These are phyloP conservation scores for Penicilliopsis zonata DNA, from an alignment of 495 filamentous ascomycete species.

Conservation along the genomic window DNA sequence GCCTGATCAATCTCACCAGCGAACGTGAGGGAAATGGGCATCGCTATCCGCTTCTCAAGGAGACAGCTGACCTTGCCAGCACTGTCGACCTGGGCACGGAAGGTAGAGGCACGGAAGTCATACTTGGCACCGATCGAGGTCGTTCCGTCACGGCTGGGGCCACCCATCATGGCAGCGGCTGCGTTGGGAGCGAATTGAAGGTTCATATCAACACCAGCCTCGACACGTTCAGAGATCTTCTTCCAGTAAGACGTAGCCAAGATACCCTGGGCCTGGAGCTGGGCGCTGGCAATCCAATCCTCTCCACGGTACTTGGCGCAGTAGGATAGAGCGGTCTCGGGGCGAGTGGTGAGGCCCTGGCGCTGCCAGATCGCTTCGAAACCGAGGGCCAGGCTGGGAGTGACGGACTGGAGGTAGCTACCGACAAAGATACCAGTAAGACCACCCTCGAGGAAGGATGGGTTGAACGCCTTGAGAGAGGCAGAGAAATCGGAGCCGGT, in stretches of 20 bases:
- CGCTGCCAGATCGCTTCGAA: constrained; percentile 93
- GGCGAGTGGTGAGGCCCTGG: constrained; percentile 58
- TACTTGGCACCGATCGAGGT: constrained; percentile 94
- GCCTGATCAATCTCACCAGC: constrained; percentile 94
- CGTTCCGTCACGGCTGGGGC: constrained; percentile 66
- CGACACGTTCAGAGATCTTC: constrained; percentile 84
- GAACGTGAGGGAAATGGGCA: constrained; percentile 83
- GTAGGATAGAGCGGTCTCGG: constrained; percentile 79
- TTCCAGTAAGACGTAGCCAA: constrained; percentile 93
- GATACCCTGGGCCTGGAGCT: constrained; percentile 72
- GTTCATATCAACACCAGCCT: constrained; percentile 91
- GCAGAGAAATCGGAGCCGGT: constrained; percentile 85
- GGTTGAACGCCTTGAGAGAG: constrained; percentile 83
- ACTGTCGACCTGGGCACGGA: constrained; percentile 92
- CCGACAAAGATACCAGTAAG: constrained; percentile 91
- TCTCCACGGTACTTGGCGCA: constrained; percentile 76
- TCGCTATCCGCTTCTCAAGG: constrained; percentile 89
- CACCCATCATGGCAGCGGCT: constrained; percentile 55
- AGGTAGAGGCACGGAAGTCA: constrained; percentile 88
- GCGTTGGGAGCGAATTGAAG: constrained; percentile 61
- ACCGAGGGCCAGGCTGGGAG: constrained; percentile 76
- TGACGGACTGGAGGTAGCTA: constrained; percentile 88
- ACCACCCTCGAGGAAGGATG: constrained; percentile 81
- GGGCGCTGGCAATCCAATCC: constrained; percentile 84
- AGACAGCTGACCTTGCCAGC: constrained; percentile 85